Evolutionary conservation across 352 stramenopile genomes (phyloP).

Genomic region (Phytophthora sojae): DNA sequence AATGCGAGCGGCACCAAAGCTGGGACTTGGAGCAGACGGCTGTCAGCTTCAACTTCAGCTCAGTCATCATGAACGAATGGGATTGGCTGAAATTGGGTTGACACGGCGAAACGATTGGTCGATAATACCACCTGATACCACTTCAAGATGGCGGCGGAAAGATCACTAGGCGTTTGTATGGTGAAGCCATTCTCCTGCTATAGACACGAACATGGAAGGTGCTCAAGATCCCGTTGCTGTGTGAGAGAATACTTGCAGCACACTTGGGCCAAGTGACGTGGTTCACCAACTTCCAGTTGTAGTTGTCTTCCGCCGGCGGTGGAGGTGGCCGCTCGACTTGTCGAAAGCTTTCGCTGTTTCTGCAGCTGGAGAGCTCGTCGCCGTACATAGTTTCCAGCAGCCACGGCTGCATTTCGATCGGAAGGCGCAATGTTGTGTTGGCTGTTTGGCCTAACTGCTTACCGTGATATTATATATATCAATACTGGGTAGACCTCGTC

Average conservation of each 20-base stretch:
- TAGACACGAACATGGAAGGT: slow-evolving; percentile 22
- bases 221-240: background rate
- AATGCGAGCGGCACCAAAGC: slow-evolving; percentile 1
- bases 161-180: slow-evolving; percentile 14
- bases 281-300: slow-evolving; percentile 10
- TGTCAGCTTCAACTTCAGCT: slow-evolving; percentile 13
- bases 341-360: no score
- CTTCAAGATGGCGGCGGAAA: slow-evolving; percentile 21
- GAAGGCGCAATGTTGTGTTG: no score
- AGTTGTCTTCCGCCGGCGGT: background rate
- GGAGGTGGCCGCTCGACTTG: background rate
- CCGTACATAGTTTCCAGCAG: no score
- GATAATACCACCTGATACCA: slow-evolving; percentile 3
- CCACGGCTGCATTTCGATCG: no score
- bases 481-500: background rate
- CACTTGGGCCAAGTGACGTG: background rate
- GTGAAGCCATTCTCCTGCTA: background rate
- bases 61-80: background rate
- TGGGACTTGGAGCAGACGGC: no score
- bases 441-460: no score
- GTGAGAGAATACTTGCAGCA: no score
- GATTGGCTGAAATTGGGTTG: slow-evolving; percentile 2
- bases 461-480: no score
- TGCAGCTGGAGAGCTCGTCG: no score
- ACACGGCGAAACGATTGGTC: background rate